Base-by-base conservation (phyloP, 495 filamentous ascomycete genomes). In the Trichoderma gamsii region DNA sequence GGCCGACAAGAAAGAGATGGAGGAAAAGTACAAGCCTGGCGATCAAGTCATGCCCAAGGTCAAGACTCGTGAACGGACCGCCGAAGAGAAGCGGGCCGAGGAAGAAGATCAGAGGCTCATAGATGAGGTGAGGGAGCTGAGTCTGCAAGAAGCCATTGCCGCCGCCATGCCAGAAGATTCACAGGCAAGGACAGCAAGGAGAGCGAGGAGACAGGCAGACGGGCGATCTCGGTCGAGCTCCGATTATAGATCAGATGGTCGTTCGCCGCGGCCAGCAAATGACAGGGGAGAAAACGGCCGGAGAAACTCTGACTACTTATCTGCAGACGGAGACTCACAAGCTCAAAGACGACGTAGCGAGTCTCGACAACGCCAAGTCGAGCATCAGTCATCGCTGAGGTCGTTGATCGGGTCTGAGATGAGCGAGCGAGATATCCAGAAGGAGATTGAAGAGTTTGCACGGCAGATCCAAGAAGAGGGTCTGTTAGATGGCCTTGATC, bases 381-480 rank as follows among this genome's bases (percentile, higher is more conserved):
- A 92, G 74, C 93, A 97, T 71, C 93, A 97, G 78, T 87, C 89
- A 0, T 95, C 91, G 69, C 80, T 97, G 71, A 82, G 93, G 67
- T 94, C 89, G n/a, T 73, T 97, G 70, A 82, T 97, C 67, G 91
- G 89, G 70, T 79, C 87, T 15, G 90, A 92, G 70, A 75, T 89
- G n/a, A 90, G 90, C 72, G 82, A 83, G 23, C 78, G 81, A 61
- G 92, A 92, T 67, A 83, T 95, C 73, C 88, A 96, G 75, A 70
- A 76, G 49, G 81, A 83, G 71, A 81, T 83, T 68, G 92, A 94
- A 72, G 92, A 95, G 74, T 96, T 97, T 69, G 80, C 94, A 70
- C 83, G 90, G 49, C 91, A 95, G 76, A 97, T 97, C 64, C 85
- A 92, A 70, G 91, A 94, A 71, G 92, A 96, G 71, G 93, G 93